These are phyloP conservation scores for Kondoa malvinella DNA, from an alignment of 768 basidiomycete species.

Conservation along the genomic window DNA sequence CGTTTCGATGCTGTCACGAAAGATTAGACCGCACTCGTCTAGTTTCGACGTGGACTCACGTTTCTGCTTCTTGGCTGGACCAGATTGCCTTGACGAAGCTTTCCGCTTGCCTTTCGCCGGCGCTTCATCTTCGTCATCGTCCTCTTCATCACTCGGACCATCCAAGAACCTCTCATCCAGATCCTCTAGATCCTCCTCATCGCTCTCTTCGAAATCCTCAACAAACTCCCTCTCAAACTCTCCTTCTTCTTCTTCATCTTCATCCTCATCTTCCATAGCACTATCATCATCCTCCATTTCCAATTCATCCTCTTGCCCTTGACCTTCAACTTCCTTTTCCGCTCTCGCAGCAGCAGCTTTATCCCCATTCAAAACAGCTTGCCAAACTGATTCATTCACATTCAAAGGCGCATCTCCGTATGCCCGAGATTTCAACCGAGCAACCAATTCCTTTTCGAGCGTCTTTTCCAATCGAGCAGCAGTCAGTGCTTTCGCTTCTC, in stretches of 20 bases:
- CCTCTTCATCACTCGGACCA: conserved; percentile 36
- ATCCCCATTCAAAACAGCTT: conserved; percentile 71
- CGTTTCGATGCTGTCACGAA: conserved; percentile 46
- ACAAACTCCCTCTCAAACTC: conserved; percentile 52
- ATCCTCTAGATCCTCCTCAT: conserved; percentile 40
- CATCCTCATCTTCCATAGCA: conserved; percentile 45
- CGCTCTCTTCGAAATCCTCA: conserved; percentile 51
- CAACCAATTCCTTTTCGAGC: conserved; percentile 89
- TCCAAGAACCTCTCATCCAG: conserved; percentile 30
- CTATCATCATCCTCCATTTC: conserved; percentile 37
- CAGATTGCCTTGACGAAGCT: conserved; percentile 31
- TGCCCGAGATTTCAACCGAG: conserved; percentile 85
- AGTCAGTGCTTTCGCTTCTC: conserved; percentile 88
- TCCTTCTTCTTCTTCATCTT: conserved; percentile 38
- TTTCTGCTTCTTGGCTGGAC: conserved; percentile 19
- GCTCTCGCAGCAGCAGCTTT: conserved; percentile 21
- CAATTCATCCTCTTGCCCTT: conserved; percentile 35
- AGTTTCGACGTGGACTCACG: conserved; percentile 19
- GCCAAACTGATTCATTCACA: conserved; percentile 95
- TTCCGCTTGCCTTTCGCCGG: conserved; percentile 49
- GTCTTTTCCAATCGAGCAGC: conserved; percentile 88
- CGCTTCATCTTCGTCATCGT: conserved; percentile 31
- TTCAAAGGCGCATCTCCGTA: conserved; percentile 96
- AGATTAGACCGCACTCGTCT: neutral
- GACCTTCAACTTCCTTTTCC: conserved; percentile 32